These are phyloP conservation scores for Discostella stelligera DNA, from an alignment of 352 stramenopile genomes.

Conservation along the genomic window DNA sequence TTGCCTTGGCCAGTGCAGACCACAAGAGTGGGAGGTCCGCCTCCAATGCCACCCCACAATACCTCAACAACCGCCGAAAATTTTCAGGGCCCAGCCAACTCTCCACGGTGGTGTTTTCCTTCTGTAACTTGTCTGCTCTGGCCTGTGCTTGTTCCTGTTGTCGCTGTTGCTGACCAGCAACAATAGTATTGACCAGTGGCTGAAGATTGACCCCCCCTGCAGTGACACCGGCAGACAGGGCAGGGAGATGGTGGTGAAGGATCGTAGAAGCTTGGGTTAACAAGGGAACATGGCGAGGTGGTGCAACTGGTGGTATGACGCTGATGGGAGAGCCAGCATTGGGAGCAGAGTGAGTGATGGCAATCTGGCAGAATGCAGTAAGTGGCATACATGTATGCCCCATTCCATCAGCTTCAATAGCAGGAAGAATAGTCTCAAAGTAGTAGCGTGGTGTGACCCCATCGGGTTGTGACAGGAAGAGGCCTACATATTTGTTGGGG, in stretches of 20 bases:
- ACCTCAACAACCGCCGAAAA: neutral
- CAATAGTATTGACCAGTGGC: neutral
- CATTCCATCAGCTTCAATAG: conserved; percentile 10
- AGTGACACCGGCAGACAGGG: neutral
- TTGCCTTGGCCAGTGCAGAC: neutral
- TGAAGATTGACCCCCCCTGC: neutral
- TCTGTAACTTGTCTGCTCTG: neutral
- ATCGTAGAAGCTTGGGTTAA: neutral
- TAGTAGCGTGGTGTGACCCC: conserved; percentile 10
- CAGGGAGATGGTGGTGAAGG: conserved; percentile 2
- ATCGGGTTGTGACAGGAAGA: conserved; percentile 4
- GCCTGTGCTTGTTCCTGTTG: neutral
- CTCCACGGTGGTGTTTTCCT: neutral
- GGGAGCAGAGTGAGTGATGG: neutral
- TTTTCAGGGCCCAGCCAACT: conserved; percentile 1
- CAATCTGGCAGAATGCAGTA: neutral
- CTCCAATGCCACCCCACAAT: conserved; percentile 6
- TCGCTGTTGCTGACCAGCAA: neutral
- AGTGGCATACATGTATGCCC: neutral
- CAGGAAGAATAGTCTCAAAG: conserved; percentile 11
- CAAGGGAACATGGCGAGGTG: neutral
- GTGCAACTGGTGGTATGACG: neutral
- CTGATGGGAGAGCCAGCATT: neutral
- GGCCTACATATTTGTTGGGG: neutral
- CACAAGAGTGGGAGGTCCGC: conserved; percentile 4